Evolutionary conservation across 148 eudicot genomes (phyloP), one percentile per base, ranked within the genome.

Genomic region (Polygonum aviculare): DNA sequence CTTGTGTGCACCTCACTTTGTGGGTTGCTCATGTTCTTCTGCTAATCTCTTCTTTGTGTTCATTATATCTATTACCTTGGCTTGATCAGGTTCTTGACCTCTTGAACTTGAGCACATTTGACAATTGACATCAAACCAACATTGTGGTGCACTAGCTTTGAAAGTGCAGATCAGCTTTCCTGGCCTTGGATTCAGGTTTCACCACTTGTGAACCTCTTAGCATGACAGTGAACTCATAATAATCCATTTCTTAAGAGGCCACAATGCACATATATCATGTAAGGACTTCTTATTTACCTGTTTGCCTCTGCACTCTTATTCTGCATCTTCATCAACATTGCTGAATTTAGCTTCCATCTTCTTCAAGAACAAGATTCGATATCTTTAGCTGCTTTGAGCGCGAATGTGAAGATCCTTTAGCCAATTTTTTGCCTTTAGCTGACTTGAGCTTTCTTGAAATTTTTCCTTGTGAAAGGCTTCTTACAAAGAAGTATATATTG

Each of bases 1-100:
- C 67, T 55, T 9, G 67, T 60, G 69, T 60, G 69, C 38, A 60
- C 38, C 69, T 60, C 69, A 26, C 10, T 60, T 60, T 60, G 21
- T 60, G 69, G 60, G 7, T 54, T 54, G 60, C 19, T 54, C 26
- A 44, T 44, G 9, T 44, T 44, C 47, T 44, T 44, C 47, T 44
- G 47, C 10, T 44, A 6, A 44, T 44, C 9, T 8, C 47, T 6
- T 44, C 47, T 8, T 44, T 44, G 47, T 44, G 47, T 6, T 44
- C 47, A 6, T 44, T 10, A 10, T 8, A 1, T 6, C 31, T 26
- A 26, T 26, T 26, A 26, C 31, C 31, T 26, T 26, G 1, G 31
- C 1, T 26, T 26, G 31, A 26, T 26, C 31, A 26, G 31, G 31
- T 26, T 26, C 31, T 26, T 26, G 31, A 26, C 31, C 1, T 26